phyloP scores from a whole-genome alignment of 2,329 filamentous ascomycete species.

The Stachybotrys chlorohalonatus region DNA sequence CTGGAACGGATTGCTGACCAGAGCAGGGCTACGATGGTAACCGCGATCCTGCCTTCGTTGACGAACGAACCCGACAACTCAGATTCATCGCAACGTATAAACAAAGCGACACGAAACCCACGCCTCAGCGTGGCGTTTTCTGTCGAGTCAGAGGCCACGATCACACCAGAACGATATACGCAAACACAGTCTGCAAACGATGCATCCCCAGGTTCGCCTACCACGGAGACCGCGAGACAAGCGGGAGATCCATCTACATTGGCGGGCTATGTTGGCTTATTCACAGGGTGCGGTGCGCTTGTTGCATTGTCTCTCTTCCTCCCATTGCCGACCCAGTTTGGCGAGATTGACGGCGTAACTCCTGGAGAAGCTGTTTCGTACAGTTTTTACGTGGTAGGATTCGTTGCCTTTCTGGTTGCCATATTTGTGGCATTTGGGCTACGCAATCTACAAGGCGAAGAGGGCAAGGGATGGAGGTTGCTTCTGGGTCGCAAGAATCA shows the following conservation, averaged over 20 bases:
- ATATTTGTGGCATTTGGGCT: constrained; percentile 73
- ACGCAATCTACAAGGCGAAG: constrained; percentile 59
- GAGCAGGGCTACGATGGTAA: constrained; percentile 80
- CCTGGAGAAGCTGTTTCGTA: constrained; percentile 67
- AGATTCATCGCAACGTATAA: constrained; percentile 13
- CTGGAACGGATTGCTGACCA: constrained; percentile 5
- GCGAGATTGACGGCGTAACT: constrained; percentile 59
- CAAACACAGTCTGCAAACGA: constrained; percentile 22
- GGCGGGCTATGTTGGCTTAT: constrained; percentile 83
- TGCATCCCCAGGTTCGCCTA: constrained; percentile 6
- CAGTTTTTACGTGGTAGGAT: constrained; percentile 81
- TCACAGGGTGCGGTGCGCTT: constrained; percentile 85
- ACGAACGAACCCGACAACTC: constrained; percentile 31
- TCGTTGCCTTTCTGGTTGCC: constrained; percentile 62
- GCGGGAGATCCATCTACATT: constrained; percentile 49
- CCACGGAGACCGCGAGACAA: constrained; percentile 11
- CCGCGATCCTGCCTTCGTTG: constrained; percentile 74
- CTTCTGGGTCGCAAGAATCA: constrained; percentile 35
- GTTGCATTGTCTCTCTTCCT: constrained; percentile 76
- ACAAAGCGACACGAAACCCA: constrained; percentile 28
- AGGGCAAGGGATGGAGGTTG: constrained; percentile 62
- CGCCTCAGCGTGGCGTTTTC: constrained; percentile 56
- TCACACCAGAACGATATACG: constrained; percentile 56
- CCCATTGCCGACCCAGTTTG: constrained; percentile 75
- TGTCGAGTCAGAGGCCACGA: constrained; percentile 65